Evolutionary conservation across 805 yeast species (phyloP).

Genomic region (Zygosaccharomyces gambellarensis): DNA sequence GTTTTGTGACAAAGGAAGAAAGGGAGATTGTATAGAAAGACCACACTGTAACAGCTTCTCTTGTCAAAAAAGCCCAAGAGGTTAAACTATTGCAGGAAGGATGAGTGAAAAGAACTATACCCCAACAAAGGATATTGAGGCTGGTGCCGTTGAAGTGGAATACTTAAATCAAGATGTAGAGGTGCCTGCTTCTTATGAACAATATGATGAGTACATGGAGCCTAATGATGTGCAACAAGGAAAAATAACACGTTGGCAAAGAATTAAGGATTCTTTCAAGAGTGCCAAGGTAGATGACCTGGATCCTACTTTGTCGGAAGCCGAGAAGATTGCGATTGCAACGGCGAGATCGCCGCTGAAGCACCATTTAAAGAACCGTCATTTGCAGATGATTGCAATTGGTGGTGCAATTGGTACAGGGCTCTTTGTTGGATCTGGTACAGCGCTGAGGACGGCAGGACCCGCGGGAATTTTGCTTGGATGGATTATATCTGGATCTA

Average conservation of each 20-base stretch:
- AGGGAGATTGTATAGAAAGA: neutral
- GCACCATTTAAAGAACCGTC: slow-evolving; percentile 49
- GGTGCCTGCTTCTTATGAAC: slow-evolving; percentile 2
- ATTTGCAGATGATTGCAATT: slow-evolving; percentile 60
- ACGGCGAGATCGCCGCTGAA: slow-evolving; percentile 54
- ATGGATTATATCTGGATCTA: slow-evolving; percentile 48
- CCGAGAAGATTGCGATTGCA: slow-evolving; percentile 43
- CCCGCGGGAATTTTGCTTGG: slow-evolving; percentile 59
- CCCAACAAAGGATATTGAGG: slow-evolving; percentile 8
- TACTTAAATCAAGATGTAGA: slow-evolving; percentile 11
- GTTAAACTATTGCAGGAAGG: neutral
- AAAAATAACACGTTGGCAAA: slow-evolving; percentile 35
- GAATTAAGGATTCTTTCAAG: slow-evolving; percentile 48
- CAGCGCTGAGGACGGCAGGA: slow-evolving; percentile 57
- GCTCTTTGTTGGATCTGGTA: slow-evolving; percentile 67
- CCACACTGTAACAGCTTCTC: neutral
- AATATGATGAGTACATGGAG: slow-evolving; percentile 1
- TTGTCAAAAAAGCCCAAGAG: no score
- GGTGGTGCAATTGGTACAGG: slow-evolving; percentile 78
- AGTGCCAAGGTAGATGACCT: slow-evolving; percentile 35
- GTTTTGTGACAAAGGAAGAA: neutral
- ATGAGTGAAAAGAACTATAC: slow-evolving; percentile 1
- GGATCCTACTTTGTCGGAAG: slow-evolving; percentile 39
- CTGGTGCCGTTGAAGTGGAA: slow-evolving; percentile 11
- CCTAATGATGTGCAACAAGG: neutral